Base-by-base conservation (phyloP, 805 yeast species). In the Vanderwaltozyma verrucispora region DNA sequence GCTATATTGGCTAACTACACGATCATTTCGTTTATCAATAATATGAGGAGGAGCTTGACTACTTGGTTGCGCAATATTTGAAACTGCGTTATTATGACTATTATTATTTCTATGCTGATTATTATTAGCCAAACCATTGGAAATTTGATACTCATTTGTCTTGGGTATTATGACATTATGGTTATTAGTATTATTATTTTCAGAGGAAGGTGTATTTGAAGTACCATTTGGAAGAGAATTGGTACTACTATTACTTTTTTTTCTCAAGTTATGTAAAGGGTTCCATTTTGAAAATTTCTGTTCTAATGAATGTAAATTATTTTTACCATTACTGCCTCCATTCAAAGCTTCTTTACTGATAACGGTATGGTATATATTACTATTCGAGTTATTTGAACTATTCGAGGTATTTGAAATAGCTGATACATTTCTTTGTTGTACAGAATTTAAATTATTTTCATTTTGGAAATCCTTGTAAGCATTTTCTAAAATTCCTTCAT, bases 261-360 rank as follows among this genome's bases (percentile, higher is more conserved):
- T 56, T 28, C 50, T 45, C 12, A 50, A 41, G 21, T 54, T 51
- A 33, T 47, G 42, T 15, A 54, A 30, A 6, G 58, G 57, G 33
- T 55, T 55, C 60, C 59, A 55, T 37, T 53, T 53, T 1, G 59
- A 48, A 10, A 51, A 37, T 34, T 51, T 53, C n/a, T 49, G 51
- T 35, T 53, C 56, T 20, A 52, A 26, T 1, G 48, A 24, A 33
- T 51, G 52, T 15, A 47, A 35, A 26, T 48, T 44, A 8, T 46
- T 50, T 14, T 28, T 37, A 5, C 26, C 13, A 30, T 38, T 40
- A 23, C 37, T 45, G 23, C 37, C 42, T 21, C 46, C 43, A 5
- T 44, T 40, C n/a, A 51, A 30, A 4, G 47, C 38, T 16, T 51
- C 49, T 25, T 40, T 46, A 28, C 43, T 50, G 30, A 46, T 59